phyloP scores from a whole-genome alignment of 352 stramenopile genomes.

The Pythium monospermum region DNA sequence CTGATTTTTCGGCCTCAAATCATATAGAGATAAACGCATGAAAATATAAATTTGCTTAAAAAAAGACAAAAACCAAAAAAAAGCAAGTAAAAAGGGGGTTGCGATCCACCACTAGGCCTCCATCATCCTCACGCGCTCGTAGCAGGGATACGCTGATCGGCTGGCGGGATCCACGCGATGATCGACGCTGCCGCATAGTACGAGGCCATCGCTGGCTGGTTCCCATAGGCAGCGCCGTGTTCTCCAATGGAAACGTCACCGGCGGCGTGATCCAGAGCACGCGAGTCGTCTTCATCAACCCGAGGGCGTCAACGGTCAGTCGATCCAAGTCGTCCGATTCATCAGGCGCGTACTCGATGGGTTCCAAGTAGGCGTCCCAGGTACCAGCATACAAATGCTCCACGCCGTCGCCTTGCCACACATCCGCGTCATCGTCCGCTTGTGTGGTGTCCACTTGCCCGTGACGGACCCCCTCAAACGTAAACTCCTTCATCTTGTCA shows the following conservation, averaged over 20 bases:
- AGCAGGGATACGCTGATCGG: too few species aligned
- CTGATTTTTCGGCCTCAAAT: too few species aligned
- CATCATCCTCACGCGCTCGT: too few species aligned
- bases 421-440: background rate
- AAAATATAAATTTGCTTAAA: too few species aligned
- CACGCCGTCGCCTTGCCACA: conserved; percentile 1
- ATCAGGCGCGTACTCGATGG: background rate
- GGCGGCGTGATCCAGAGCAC: conserved; percentile 14
- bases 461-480: background rate
- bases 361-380: background rate
- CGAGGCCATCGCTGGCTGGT: conserved; percentile 1
- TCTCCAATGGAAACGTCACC: conserved; percentile 5
- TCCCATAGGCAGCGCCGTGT: conserved; percentile 10
- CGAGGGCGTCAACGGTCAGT: conserved; percentile 1
- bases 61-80: too few species aligned
- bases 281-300: background rate
- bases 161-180: conserved; percentile 11
- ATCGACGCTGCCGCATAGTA: conserved; percentile 14
- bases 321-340: background rate
- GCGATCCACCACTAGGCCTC: too few species aligned
- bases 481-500: background rate
- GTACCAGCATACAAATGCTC: background rate
- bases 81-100: too few species aligned
- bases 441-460: background rate
- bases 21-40: too few species aligned